Evolutionary conservation across 2,329 filamentous ascomycete genomes (phyloP).

Genomic region (Trichoderma oligosporum): DNA sequence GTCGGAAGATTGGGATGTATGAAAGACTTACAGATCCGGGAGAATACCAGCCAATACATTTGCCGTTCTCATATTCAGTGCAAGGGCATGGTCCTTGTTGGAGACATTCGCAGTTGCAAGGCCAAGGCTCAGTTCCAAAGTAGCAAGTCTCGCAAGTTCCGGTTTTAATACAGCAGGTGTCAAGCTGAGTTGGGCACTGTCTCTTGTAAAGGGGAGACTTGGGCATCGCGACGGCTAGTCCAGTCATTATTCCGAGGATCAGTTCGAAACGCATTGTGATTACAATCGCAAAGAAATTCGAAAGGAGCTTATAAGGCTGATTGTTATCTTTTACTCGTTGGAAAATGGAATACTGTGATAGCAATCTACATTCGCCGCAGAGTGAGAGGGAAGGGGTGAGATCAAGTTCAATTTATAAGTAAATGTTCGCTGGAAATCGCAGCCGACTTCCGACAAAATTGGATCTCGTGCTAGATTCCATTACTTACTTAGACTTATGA

Average conservation of each 20-base stretch:
- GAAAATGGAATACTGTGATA: too few relatives aligned
- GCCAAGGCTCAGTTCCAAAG: not conserved
- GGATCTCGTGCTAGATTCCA: too few relatives aligned
- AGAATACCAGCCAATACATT: not conserved
- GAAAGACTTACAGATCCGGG: not conserved
- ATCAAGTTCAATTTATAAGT: too few relatives aligned
- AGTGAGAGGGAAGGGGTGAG: too few relatives aligned
- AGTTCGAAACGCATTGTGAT: conserved; percentile 10
- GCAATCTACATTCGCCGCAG: too few relatives aligned
- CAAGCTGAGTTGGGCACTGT: conserved; percentile 2
- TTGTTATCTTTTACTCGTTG: too few relatives aligned
- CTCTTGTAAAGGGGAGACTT: conserved; percentile 9
- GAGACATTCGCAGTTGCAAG: conserved; percentile 7
- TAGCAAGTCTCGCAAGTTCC: conserved; percentile 12
- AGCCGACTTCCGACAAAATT: too few relatives aligned
- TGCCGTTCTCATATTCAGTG: not conserved
- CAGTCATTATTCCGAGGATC: conserved; percentile 1
- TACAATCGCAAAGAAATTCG: not conserved
- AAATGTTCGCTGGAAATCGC: too few relatives aligned
- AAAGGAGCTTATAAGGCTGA: not conserved
- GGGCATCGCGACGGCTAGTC: conserved; percentile 2
- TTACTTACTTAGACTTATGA: too few relatives aligned
- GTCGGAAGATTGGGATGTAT: not conserved
- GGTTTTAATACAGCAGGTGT: conserved; percentile 1
- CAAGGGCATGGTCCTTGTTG: not conserved